phyloP scores from a whole-genome alignment of 2,329 filamentous ascomycete genomes.

The Apiospora saccharicola region DNA sequence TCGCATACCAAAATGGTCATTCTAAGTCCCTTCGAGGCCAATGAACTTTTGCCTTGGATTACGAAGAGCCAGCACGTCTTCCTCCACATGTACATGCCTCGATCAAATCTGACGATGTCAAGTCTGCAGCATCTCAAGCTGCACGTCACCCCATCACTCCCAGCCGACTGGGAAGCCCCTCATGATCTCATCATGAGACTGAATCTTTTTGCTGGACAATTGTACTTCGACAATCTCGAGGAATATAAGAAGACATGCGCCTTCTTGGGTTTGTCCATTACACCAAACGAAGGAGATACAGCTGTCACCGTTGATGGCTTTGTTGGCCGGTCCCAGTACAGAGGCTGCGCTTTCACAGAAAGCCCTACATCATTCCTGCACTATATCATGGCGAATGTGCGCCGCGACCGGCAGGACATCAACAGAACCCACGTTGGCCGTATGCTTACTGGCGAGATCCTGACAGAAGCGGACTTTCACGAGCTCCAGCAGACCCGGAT shows the following conservation, averaged over 20 bases:
- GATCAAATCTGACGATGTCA: conserved; percentile 25
- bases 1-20: conserved; percentile 30
- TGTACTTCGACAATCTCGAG: conserved; percentile 63
- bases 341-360: conserved; percentile 38
- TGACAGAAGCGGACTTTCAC: conserved; percentile 27
- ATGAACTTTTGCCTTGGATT: conserved; percentile 31
- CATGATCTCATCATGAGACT: conserved; percentile 50
- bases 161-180: conserved; percentile 28
- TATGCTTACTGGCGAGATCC: conserved; percentile 24
- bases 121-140: conserved; percentile 33
- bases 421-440: conserved; percentile 28
- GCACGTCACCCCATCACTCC: conserved; percentile 30
- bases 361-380: conserved; percentile 28
- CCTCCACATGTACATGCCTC: conserved; percentile 35
- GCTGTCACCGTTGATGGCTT: background rate
- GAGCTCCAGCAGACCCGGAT: too few species aligned
- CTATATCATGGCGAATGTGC: conserved; percentile 25
- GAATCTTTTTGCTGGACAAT: conserved; percentile 72
- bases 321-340: background rate
- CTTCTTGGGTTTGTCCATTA: conserved; percentile 50
- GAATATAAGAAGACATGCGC: conserved; percentile 63
- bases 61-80: conserved; percentile 25
- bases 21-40: conserved; percentile 38
- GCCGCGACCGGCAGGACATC: conserved; percentile 27
- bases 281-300: background rate